These are phyloP conservation scores for Lipomyces spencermartinsiae DNA, from an alignment of 805 yeast species.

Conservation along the genomic window DNA sequence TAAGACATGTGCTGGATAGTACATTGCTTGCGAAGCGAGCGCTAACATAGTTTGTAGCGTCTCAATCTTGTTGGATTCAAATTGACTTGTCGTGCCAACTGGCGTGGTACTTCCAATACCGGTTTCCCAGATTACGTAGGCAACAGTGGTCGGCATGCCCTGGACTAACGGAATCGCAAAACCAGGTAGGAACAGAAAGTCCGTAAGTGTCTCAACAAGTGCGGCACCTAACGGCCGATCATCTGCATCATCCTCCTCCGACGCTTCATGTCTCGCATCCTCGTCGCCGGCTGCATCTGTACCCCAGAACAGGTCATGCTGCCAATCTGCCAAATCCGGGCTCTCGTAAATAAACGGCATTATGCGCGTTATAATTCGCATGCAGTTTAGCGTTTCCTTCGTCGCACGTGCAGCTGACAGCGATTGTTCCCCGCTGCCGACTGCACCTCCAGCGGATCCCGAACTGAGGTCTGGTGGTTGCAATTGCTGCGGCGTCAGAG, in stretches of 20 bases:
- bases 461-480: background rate
- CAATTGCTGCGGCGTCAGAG: background rate
- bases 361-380: conserved; percentile 67
- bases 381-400: conserved; percentile 60
- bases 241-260: conserved; percentile 13
- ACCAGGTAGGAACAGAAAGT: conserved; percentile 60
- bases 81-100: conserved; percentile 48
- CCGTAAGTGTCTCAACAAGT: conserved; percentile 50
- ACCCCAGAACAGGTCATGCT: conserved; percentile 55
- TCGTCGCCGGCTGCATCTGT: conserved; percentile 19
- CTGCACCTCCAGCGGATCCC: background rate
- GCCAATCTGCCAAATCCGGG: conserved; percentile 48
- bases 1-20: conserved; percentile 51
- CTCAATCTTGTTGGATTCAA: conserved; percentile 73
- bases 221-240: conserved; percentile 47
- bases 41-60: conserved; percentile 65
- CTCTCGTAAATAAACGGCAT: conserved; percentile 73
- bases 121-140: conserved; percentile 72
- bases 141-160: conserved; percentile 43
- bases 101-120: conserved; percentile 64
- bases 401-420: conserved; percentile 29
- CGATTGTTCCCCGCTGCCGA: background rate
- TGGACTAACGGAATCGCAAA: conserved; percentile 55
- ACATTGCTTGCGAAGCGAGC: conserved; percentile 67
- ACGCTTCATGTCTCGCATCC: conserved; percentile 1